Percentiles rank a stretch among this genome's conserved stretches.
These are phyloP conservation scores for Gremmenia infestans DNA, from an alignment of 2,329 filamentous ascomycete species.

Conservation along the genomic window DNA sequence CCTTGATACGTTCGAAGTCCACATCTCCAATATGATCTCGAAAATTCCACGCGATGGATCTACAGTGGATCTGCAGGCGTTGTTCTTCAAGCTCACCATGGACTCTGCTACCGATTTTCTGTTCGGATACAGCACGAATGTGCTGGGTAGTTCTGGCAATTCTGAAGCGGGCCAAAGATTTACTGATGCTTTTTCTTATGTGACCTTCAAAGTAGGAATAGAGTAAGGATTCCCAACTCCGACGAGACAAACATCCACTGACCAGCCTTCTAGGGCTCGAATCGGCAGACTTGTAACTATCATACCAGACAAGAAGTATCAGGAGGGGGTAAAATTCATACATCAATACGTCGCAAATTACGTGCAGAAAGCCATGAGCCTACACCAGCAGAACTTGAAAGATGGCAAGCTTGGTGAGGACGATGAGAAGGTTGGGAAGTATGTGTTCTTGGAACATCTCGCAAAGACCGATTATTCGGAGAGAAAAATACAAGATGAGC, in stretches of 20 bases:
- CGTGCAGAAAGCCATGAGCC: slow-evolving; percentile 22
- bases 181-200: not conserved
- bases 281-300: slow-evolving; percentile 24
- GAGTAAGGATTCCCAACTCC: not conserved
- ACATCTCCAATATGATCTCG: slow-evolving; percentile 53
- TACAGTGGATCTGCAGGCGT: not conserved
- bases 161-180: too few species aligned
- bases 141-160: slow-evolving; percentile 10
- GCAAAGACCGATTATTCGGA: slow-evolving; percentile 41
- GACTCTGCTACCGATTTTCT: not conserved
- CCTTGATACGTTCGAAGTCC: slow-evolving; percentile 54
- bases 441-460: slow-evolving; percentile 47
- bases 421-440: slow-evolving; percentile 20
- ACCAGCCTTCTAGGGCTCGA: slow-evolving; percentile 7
- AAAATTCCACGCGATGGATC: slow-evolving; percentile 24
- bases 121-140: slow-evolving; percentile 22
- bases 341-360: slow-evolving; percentile 27
- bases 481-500: slow-evolving; percentile 34
- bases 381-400: slow-evolving; percentile 2
- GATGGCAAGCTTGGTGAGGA: not conserved
- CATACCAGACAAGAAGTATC: slow-evolving; percentile 24
- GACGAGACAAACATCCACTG: not conserved
- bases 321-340: slow-evolving; percentile 21
- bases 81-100: not conserved
- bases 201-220: not conserved